Percentiles rank a stretch among this genome's conserved stretches.
Conservation (phyloP, 371 early-diverging fungal species). For the Smittium culicis region DNA sequence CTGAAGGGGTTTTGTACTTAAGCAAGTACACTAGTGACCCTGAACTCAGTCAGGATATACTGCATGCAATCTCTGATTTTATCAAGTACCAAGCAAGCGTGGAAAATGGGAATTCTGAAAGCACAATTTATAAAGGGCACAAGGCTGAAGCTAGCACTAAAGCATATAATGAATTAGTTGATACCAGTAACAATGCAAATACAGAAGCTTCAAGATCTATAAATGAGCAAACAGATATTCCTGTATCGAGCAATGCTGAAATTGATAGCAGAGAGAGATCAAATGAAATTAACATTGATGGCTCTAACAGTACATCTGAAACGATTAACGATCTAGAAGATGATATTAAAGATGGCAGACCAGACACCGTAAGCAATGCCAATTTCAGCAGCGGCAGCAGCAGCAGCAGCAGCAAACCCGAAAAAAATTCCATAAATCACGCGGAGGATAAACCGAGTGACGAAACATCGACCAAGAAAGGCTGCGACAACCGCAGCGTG, state of each 20-base stretch:
- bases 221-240: background rate
- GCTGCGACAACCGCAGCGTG: too few species aligned
- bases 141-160: background rate
- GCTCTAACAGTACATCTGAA: background rate
- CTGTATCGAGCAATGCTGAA: background rate
- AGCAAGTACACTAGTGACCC: conserved; percentile 14
- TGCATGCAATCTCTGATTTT: background rate
- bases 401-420: background rate
- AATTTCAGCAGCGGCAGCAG: background rate
- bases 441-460: background rate
- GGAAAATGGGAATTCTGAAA: background rate
- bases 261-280: background rate
- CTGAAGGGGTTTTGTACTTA: conserved; percentile 64
- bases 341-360: background rate
- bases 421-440: background rate
- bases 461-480: background rate
- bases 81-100: background rate
- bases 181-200: background rate
- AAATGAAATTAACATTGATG: conserved; percentile 1
- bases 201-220: background rate
- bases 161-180: background rate
- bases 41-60: background rate
- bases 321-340: background rate
- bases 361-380: background rate
- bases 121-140: conserved; percentile 2